These are phyloP conservation scores for Leccinum cinnamomeum DNA, from an alignment of 1,284 basidiomycete genomes.

Conservation along the genomic window DNA sequence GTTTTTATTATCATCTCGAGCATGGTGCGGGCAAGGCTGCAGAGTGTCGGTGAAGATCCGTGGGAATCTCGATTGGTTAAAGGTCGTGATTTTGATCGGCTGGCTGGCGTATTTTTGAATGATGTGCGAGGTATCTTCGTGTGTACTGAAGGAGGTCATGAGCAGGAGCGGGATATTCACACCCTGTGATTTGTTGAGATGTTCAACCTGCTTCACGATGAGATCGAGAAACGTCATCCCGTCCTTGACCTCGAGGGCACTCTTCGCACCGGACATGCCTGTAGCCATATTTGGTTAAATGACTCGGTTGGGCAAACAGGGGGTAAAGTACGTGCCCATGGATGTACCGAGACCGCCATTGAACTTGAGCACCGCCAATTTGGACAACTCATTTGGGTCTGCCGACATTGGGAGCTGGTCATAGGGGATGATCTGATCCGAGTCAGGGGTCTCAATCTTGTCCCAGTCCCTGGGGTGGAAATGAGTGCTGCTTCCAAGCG, in stretches of 20 bases:
- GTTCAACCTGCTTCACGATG: conserved; percentile 92
- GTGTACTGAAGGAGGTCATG: conserved; percentile 99
- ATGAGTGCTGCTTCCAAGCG: conserved; percentile 17
- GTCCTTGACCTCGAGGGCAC: conserved; percentile 87
- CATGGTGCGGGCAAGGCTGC: conserved; percentile 71
- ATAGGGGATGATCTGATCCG: conserved; percentile 90
- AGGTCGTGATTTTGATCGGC: conserved; percentile 88
- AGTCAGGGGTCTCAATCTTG: conserved; percentile 87
- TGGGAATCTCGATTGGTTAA: conserved; percentile 97
- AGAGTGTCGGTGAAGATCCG: conserved; percentile 93
- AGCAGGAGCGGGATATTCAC: conserved; percentile 92
- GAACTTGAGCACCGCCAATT: conserved; percentile 96
- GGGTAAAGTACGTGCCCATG: conserved; percentile 63
- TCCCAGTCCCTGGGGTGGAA: conserved; percentile 80
- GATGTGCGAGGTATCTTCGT: conserved; percentile 92
- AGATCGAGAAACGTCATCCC: conserved; percentile 98
- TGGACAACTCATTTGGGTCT: conserved; percentile 76
- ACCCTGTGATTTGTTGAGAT: conserved; percentile 65
- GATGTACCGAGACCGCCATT: conserved; percentile 97
- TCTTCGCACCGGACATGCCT: conserved; percentile 90
- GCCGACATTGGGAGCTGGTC: conserved; percentile 61
- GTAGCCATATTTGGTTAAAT: conserved; percentile 7
- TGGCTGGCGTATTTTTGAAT: conserved; percentile 98
- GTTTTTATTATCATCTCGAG: conserved; percentile 80
- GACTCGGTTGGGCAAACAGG: background rate